Evolutionary conservation across 805 yeast species (phyloP), one percentile per base, ranked within the genome.

Genomic region (Komagataella pastoris): DNA sequence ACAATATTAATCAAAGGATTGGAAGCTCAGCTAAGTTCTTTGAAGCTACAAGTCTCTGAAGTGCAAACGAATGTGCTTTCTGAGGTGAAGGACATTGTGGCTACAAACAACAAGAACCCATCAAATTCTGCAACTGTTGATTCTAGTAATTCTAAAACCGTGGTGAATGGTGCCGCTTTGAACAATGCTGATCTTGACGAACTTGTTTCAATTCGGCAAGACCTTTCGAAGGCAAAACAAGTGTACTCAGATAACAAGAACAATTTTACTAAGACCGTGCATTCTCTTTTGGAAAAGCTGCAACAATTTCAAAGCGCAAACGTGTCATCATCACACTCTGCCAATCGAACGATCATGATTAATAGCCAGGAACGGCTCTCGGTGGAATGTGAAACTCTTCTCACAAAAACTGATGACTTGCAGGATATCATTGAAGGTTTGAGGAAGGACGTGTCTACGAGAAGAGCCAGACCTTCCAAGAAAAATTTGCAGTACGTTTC

Each of bases 391-490:
- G 96, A 88, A 62, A 60, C 63, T 0, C 66, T 93, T 7, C 72
- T 93, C 40, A 81, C 91, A 0, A 78, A 75, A 55, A 91, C 91
- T 4, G 99, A 93, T 63, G 97, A 88, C 57, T 69, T 93, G 17
- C 97, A 90, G 61, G 99, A 93, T 65, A 66, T 86, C 7, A 86
- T 93, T 63, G 99, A 93, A 61, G 87, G 87, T 0, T 69, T 91
- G 51, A 73, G 97, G 52, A 82, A 88, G 58, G 98, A 90, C 66
- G 96, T 93, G 12, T 95, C 96, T 0, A 84, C 82, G 54, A 76
- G 97, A 55, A 96, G 54, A 18, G 89, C 89, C 0, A 76, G 88
- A 44, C 89, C 96, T 14, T 69, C 88, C 0, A 80, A 75, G 50
- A 80, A 84, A 56, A 95, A 90, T 59, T 66, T 93, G 23, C 80